phyloP scores from a whole-genome alignment of 1,284 basidiomycete genomes.

The Trametes pubescens region DNA sequence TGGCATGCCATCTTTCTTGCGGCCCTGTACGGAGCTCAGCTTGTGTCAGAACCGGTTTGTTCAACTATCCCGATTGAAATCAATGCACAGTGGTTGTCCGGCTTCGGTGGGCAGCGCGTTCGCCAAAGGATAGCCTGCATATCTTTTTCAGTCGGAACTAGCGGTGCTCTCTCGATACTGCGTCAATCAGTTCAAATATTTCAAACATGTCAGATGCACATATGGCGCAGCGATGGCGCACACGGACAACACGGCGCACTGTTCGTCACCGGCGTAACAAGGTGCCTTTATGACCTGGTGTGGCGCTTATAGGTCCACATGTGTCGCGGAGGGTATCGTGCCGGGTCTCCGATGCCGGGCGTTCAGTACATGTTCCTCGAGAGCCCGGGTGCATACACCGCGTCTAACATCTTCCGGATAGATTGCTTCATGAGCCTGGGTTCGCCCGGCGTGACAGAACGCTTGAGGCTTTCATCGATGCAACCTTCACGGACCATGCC shows the following conservation, averaged over 20 bases:
- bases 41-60: no score
- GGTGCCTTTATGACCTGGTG: not conserved
- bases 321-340: constrained; percentile 10
- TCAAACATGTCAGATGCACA: not conserved
- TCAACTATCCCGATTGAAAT: no score
- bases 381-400: not conserved
- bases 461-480: not conserved
- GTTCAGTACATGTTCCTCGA: not conserved
- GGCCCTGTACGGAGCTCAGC: no score
- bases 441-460: not conserved
- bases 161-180: no score
- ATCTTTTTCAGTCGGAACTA: no score
- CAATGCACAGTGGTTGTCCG: no score
- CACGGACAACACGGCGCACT: not conserved
- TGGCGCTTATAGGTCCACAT: constrained; percentile 17
- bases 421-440: not conserved
- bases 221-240: not conserved
- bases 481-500: not conserved
- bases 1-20: no score
- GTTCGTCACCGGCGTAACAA: not conserved
- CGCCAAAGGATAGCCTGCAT: no score
- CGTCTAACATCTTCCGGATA: constrained; percentile 6
- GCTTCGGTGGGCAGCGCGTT: no score
- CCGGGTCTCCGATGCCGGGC: constrained; percentile 8
- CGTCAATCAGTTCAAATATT: no score